Evolutionary conservation across 2,329 filamentous ascomycete species (phyloP).

Genomic region (Tolypocladium paradoxum): DNA sequence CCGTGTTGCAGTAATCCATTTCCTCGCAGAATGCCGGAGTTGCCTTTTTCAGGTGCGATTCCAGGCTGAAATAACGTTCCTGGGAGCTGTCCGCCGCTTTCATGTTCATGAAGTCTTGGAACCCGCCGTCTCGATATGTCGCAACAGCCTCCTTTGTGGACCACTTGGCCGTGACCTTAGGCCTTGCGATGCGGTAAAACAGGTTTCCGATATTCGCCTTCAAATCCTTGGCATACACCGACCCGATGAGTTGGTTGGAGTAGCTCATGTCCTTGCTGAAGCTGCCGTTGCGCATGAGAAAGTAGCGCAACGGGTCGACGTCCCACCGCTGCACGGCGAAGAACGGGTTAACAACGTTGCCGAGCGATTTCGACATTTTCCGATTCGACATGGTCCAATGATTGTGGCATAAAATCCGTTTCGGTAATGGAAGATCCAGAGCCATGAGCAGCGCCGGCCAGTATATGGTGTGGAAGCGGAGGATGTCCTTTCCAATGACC

Average conservation of each 20-base stretch:
- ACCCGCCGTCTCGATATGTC: slow-evolving; percentile 13
- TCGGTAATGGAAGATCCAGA: slow-evolving; percentile 66
- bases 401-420: slow-evolving; percentile 74
- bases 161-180: slow-evolving; percentile 47
- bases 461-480: slow-evolving; percentile 93
- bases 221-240: slow-evolving; percentile 69
- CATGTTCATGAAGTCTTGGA: slow-evolving; percentile 5
- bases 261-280: slow-evolving; percentile 74
- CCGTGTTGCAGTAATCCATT: slow-evolving; percentile 56
- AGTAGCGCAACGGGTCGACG: slow-evolving; percentile 80
- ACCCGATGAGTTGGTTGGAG: slow-evolving; percentile 64
- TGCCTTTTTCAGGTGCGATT: slow-evolving; percentile 10
- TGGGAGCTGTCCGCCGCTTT: not conserved
- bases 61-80: slow-evolving; percentile 15
- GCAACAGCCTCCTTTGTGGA: slow-evolving; percentile 49
- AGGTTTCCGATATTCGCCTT: slow-evolving; percentile 74
- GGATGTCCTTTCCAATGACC: slow-evolving; percentile 91
- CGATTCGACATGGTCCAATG: slow-evolving; percentile 88
- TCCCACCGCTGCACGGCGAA: slow-evolving; percentile 85
- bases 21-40: slow-evolving; percentile 27
- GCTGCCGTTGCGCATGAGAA: slow-evolving; percentile 70
- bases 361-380: slow-evolving; percentile 95
- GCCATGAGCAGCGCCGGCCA: slow-evolving; percentile 96
- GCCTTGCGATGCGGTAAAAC: slow-evolving; percentile 55
- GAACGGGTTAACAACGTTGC: slow-evolving; percentile 92